Evolutionary conservation across 2,329 filamentous ascomycete species (phyloP).

Genomic region (Colletotrichum tabaci): DNA sequence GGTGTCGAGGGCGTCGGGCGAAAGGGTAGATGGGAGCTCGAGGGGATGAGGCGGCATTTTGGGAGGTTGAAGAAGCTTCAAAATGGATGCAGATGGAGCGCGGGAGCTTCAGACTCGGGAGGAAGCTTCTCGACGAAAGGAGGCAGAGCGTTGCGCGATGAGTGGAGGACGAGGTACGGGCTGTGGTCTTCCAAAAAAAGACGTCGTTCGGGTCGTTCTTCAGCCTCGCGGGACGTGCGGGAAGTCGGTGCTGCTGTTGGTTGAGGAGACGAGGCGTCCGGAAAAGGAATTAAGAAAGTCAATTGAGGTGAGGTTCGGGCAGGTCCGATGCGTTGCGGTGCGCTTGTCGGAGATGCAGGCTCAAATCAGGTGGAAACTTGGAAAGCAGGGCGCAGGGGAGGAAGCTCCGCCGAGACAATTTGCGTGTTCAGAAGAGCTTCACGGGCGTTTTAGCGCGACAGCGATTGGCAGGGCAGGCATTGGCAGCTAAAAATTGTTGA

Average conservation of each 20-base stretch:
- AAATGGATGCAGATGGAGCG: background rate
- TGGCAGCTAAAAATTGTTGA: conserved; percentile 43
- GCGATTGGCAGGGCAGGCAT: conserved; percentile 37
- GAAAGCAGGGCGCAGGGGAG: conserved; percentile 14
- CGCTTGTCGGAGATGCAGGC: background rate
- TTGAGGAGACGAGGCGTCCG: conserved; percentile 18
- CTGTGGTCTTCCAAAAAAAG: background rate
- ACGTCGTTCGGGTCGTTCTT: background rate
- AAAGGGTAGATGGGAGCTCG: conserved; percentile 74
- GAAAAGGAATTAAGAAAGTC: conserved; percentile 16
- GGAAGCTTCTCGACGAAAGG: background rate
- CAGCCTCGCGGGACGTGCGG: conserved; percentile 29
- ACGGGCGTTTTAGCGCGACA: conserved; percentile 36
- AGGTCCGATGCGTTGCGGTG: background rate
- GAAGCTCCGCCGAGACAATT: conserved; percentile 35
- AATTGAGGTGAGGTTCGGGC: conserved; percentile 21
- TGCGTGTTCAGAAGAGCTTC: conserved; percentile 23
- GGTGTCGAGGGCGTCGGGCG: conserved; percentile 88
- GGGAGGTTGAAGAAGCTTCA: background rate
- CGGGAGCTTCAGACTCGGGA: background rate
- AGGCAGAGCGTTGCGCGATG: background rate
- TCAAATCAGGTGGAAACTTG: conserved; percentile 1
- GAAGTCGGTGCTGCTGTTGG: conserved; percentile 13
- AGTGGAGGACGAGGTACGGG: background rate
- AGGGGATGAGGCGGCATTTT: conserved; percentile 55